phyloP scores from a whole-genome alignment of 805 yeast genomes.

The Teunomyces atbi region DNA sequence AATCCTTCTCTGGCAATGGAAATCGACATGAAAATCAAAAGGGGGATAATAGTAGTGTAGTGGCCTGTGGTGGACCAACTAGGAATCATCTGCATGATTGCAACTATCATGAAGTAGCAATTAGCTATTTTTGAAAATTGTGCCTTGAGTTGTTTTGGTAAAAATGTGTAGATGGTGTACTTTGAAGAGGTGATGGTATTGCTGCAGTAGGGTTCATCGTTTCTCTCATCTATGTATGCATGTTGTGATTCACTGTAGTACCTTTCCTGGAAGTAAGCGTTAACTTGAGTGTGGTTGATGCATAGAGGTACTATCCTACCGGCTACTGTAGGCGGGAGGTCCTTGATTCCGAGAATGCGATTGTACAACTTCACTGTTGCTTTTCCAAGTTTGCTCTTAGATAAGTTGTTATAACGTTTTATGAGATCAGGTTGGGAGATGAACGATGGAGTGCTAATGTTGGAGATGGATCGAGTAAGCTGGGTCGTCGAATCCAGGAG shows the following conservation, averaged over 20 bases:
- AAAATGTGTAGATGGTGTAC: constrained; percentile 73
- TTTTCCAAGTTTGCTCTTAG: constrained; percentile 12
- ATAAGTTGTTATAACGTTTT: constrained; percentile 10
- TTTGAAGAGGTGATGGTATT: constrained; percentile 84
- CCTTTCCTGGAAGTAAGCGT: constrained; percentile 27
- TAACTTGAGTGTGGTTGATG: constrained; percentile 37
- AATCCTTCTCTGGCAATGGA: constrained; percentile 91
- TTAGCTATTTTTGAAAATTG: constrained; percentile 94
- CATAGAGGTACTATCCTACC: constrained; percentile 79
- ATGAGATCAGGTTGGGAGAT: constrained; percentile 15
- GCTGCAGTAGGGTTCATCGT: constrained; percentile 53
- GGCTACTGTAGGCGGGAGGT: constrained; percentile 52
- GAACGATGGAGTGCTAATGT: constrained; percentile 18
- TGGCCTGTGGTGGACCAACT: constrained; percentile 97
- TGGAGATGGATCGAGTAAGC: constrained; percentile 14
- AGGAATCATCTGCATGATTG: constrained; percentile 93
- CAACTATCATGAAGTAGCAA: constrained; percentile 82
- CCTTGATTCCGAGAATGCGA: constrained; percentile 44
- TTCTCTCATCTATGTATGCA: constrained; percentile 67
- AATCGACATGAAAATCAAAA: constrained; percentile 79
- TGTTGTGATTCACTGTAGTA: constrained; percentile 21
- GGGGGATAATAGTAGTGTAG: constrained; percentile 88
- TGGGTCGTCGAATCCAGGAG: constrained; percentile 22
- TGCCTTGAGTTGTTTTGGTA: constrained; percentile 85
- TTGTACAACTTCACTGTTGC: constrained; percentile 24